A percentile compares a stretch with the other conserved stretches of the same genome.
Evolutionary conservation across 2,329 filamentous ascomycete species (phyloP).

Genomic region (Verticillium tricorpus): DNA sequence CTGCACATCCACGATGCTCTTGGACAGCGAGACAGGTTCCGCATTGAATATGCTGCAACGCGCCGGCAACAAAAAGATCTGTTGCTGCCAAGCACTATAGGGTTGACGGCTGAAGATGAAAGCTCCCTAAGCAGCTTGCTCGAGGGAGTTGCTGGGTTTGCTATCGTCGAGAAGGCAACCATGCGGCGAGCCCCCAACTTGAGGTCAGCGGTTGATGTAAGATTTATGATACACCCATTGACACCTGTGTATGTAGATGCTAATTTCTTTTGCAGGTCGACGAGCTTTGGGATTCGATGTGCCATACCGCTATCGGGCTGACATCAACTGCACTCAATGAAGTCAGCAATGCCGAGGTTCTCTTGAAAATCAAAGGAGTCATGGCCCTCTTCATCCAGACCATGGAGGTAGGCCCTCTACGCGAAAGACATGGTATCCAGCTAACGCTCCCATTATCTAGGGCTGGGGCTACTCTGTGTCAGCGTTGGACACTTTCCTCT

Average conservation of each 20-base stretch:
- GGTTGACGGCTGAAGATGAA: slow-evolving; percentile 76
- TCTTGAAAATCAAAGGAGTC: slow-evolving; percentile 92
- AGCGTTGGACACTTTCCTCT: slow-evolving; percentile 75
- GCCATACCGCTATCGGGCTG: slow-evolving; percentile 75
- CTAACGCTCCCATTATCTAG: slow-evolving; percentile 31
- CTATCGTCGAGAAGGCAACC: slow-evolving; percentile 92
- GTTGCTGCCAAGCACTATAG: slow-evolving; percentile 71
- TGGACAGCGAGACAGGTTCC: slow-evolving; percentile 87
- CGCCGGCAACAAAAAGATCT: slow-evolving; percentile 88
- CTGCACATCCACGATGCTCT: slow-evolving; percentile 95
- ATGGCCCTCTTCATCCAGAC: slow-evolving; percentile 95
- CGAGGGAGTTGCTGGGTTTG: slow-evolving; percentile 92
- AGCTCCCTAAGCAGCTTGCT: slow-evolving; percentile 82
- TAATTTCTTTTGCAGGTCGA: slow-evolving; percentile 63
- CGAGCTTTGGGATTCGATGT: slow-evolving; percentile 98
- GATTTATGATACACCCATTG: slow-evolving; percentile 18
- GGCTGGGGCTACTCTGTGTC: slow-evolving; percentile 86
- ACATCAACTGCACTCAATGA: slow-evolving; percentile 74
- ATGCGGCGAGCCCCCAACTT: slow-evolving; percentile 83
- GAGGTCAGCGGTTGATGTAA: slow-evolving; percentile 75
- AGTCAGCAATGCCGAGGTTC: slow-evolving; percentile 81
- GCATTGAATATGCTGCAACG: slow-evolving; percentile 86
- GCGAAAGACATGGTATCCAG: background rate
- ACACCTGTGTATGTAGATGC: background rate
- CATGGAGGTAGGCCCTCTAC: slow-evolving; percentile 67